Percentiles rank a stretch among this genome's conserved stretches.
Conservation (phyloP, 129 eudicot species). For the Arctium lappa region DNA sequence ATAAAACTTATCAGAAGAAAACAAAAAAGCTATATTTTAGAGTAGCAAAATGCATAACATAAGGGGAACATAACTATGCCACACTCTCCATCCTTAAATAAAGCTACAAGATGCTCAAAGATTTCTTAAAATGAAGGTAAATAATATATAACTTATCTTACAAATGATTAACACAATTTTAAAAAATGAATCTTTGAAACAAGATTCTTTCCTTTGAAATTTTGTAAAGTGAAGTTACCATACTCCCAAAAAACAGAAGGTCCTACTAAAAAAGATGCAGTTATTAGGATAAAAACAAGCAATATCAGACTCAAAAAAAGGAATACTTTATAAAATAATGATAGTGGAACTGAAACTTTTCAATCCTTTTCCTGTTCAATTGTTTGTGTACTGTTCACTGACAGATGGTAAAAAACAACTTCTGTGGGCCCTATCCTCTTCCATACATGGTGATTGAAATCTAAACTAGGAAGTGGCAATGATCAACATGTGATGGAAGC, state of each 20-base stretch:
- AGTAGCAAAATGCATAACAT: not conserved
- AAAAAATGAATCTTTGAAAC: not conserved
- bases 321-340: slow-evolving; percentile 26
- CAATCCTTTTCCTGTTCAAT: slow-evolving; percentile 18
- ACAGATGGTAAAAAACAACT: slow-evolving; percentile 18
- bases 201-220: not conserved
- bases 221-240: slow-evolving; percentile 1
- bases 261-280: slow-evolving; percentile 38
- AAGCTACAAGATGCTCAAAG: not conserved
- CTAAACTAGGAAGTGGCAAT: slow-evolving; percentile 28
- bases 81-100: not conserved
- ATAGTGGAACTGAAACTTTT: slow-evolving; percentile 34
- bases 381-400: slow-evolving; percentile 27
- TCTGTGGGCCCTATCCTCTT: slow-evolving; percentile 15
- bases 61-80: not conserved
- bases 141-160: not conserved
- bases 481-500: slow-evolving; percentile 21
- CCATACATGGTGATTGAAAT: slow-evolving; percentile 26
- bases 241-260: slow-evolving; percentile 19
- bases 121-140: not conserved
- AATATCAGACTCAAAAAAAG: slow-evolving; percentile 29
- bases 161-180: not conserved
- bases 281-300: slow-evolving; percentile 33
- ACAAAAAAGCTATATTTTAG: not conserved
- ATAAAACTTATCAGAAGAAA: not conserved